These are phyloP conservation scores for Debaryomyces subglobosus DNA, from an alignment of 1,139 yeast species.

Conservation along the genomic window DNA sequence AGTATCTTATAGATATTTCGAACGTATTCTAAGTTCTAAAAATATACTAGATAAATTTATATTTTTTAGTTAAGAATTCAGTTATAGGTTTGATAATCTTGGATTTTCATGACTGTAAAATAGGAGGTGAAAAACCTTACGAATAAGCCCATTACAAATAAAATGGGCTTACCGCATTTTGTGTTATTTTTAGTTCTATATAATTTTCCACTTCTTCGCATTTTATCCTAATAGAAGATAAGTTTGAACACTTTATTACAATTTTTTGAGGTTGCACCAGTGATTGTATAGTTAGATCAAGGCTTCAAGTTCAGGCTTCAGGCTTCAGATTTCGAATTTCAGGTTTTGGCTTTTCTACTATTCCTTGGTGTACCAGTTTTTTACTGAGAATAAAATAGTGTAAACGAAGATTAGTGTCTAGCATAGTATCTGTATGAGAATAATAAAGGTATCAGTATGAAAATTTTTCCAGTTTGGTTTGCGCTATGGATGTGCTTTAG, in stretches of 20 bases:
- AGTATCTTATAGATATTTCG: no score
- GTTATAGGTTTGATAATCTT: not conserved
- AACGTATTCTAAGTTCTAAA: no score
- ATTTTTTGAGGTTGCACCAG: no score
- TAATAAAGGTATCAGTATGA: not conserved
- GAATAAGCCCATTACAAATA: no score
- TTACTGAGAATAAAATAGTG: not conserved
- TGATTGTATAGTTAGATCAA: no score
- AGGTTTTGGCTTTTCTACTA: not conserved
- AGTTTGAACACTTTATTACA: no score
- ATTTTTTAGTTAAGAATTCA: no score
- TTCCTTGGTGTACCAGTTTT: not conserved
- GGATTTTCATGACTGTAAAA: not conserved
- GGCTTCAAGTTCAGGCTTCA: not conserved
- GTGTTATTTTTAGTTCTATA: not conserved
- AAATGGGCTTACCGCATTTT: not conserved
- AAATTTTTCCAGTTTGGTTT: not conserved
- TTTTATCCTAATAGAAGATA: no score
- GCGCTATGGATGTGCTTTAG: not conserved
- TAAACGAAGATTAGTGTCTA: not conserved
- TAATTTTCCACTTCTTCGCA: not conserved
- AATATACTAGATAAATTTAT: no score
- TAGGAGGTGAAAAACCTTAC: no score
- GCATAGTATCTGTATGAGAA: not conserved
- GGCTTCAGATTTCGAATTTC: not conserved